Evolutionary conservation across 2,329 filamentous ascomycete species (phyloP).

Genomic region (Escovopsis sp.): DNA sequence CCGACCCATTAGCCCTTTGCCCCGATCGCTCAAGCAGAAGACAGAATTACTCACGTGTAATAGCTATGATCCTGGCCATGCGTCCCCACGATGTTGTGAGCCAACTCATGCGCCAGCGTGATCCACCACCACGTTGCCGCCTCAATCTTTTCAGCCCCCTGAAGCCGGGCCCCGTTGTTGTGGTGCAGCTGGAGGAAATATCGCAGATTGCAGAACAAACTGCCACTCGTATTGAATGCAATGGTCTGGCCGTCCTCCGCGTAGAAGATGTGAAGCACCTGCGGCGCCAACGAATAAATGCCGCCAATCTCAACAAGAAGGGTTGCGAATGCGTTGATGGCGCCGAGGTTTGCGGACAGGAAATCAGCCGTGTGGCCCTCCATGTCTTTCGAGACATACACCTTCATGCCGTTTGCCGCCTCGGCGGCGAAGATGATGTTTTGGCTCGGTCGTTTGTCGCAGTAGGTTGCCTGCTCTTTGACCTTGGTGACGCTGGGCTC

Average conservation of each 20-base stretch:
- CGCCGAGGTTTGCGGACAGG: constrained; percentile 41
- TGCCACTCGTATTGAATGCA: constrained; percentile 79
- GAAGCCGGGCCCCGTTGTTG: constrained; percentile 24
- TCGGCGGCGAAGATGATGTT: constrained; percentile 59
- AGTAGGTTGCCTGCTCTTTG: constrained; percentile 74
- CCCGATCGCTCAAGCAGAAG: background rate
- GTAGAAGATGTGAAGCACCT: constrained; percentile 73
- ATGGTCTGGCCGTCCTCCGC: constrained; percentile 69
- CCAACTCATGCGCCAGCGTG: constrained; percentile 87
- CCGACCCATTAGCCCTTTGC: background rate
- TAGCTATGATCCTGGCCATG: constrained; percentile 72
- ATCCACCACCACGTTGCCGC: constrained; percentile 85
- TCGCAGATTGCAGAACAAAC: constrained; percentile 84
- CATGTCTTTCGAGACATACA: constrained; percentile 52
- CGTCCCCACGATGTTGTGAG: constrained; percentile 73
- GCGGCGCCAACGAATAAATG: constrained; percentile 56
- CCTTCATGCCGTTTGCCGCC: constrained; percentile 54
- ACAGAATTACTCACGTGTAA: constrained; percentile 46
- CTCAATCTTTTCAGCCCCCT: constrained; percentile 41
- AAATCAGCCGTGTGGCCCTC: constrained; percentile 35
- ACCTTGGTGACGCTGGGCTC: constrained; percentile 57
- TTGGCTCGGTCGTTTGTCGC: constrained; percentile 60
- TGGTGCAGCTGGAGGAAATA: constrained; percentile 74
- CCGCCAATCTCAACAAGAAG: constrained; percentile 54
- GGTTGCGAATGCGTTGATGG: constrained; percentile 54